phyloP scores from a whole-genome alignment of 208 protist genomes.

The Trypanosoma platydactyli region DNA sequence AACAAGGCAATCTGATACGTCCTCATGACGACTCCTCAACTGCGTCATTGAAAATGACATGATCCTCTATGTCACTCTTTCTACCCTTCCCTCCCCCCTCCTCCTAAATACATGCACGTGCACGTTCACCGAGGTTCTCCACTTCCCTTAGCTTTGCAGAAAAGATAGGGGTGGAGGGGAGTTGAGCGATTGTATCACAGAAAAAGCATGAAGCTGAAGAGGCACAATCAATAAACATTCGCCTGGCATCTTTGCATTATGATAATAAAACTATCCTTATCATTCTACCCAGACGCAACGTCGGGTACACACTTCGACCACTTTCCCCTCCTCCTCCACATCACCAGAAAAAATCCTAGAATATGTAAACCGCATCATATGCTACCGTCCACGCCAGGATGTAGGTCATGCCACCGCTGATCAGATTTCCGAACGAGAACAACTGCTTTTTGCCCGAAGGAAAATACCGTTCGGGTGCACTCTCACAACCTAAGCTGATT shows the following conservation, averaged over 20 bases:
- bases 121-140: too few relatives aligned
- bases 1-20: background rate
- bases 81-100: background rate
- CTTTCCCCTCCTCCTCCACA: background rate
- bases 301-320: background rate
- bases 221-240: too few relatives aligned
- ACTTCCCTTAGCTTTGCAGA: too few relatives aligned
- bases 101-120: background rate
- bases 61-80: background rate
- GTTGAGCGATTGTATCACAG: too few relatives aligned
- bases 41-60: background rate
- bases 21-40: background rate
- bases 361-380: slow-evolving; percentile 90
- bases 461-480: slow-evolving; percentile 69
- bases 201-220: too few relatives aligned
- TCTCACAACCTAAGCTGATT: slow-evolving; percentile 46
- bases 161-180: too few relatives aligned
- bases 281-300: too few relatives aligned
- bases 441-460: slow-evolving; percentile 63
- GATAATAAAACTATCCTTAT: too few relatives aligned
- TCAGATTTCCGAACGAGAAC: slow-evolving; percentile 65
- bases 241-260: too few relatives aligned
- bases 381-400: slow-evolving; percentile 84
- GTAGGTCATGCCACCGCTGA: slow-evolving; percentile 75
- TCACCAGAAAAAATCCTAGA: slow-evolving; percentile 48